Conservation (phyloP, 306 rosid species). For the Dalbergia oliveri region DNA sequence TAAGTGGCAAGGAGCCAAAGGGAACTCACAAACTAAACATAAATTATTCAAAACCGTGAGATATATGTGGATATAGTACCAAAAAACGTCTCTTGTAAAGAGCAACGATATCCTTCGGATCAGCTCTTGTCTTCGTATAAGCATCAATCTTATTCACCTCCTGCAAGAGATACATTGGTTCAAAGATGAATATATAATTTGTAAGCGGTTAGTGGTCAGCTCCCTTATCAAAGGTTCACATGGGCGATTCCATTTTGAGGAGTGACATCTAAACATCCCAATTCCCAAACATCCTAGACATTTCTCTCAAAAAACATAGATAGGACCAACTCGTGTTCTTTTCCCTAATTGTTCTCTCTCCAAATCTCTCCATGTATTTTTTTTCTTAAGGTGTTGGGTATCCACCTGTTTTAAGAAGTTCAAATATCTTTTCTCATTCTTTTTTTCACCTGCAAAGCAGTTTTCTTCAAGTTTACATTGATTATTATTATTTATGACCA, state of each 20-base stretch:
- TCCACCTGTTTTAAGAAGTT: too few species aligned
- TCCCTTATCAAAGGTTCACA: slow-evolving; percentile 7
- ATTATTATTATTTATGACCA: not conserved
- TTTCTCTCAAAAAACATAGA: too few species aligned
- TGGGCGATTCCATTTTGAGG: not conserved
- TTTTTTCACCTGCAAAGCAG: slow-evolving; percentile 6
- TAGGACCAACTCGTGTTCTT: too few species aligned
- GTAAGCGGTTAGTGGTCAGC: not conserved
- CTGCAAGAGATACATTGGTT: slow-evolving; percentile 50
- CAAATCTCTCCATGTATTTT: too few species aligned
- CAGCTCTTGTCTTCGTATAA: slow-evolving; percentile 63
- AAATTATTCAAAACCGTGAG: slow-evolving; percentile 17
- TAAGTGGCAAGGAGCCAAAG: not conserved
- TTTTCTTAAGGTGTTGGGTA: too few species aligned
- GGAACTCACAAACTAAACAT: slow-evolving; percentile 25
- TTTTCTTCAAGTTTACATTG: slow-evolving; percentile 12
- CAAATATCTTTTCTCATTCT: too few species aligned
- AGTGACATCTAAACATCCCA: too few species aligned
- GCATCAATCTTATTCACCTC: slow-evolving; percentile 72
- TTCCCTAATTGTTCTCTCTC: too few species aligned
- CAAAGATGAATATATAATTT: slow-evolving; percentile 17
- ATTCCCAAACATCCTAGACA: too few species aligned
- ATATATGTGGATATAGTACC: slow-evolving; percentile 50
- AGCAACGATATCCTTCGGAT: slow-evolving; percentile 58
- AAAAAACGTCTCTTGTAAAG: slow-evolving; percentile 58